Base-by-base conservation (phyloP, 2,329 filamentous ascomycete genomes). In the Mycogone perniciosa region DNA sequence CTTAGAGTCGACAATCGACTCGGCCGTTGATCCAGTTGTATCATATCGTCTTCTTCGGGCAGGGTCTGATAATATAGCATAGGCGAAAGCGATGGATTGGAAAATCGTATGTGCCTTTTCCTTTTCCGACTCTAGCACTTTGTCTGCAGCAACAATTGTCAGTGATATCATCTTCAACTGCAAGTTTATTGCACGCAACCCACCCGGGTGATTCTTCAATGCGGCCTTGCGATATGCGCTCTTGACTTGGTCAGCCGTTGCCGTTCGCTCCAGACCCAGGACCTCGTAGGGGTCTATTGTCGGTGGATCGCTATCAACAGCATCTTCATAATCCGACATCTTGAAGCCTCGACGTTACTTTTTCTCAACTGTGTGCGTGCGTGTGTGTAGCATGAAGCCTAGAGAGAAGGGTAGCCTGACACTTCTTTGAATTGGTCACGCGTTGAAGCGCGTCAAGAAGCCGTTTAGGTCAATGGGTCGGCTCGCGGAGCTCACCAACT, bases 41-140 rank as follows among this genome's bases (percentile, higher is more conserved):
- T 99, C 92, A 73, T 96, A 99, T 53, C 89, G 87, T 60, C 84
- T 83, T 59, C 93, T 87, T 48, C 93, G 83, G 20, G 77, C 76
- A 26, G 86, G 77, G 60, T 96, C 89, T 31, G 89, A 96, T 34
- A 99, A 86, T 45, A 99, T 81, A 33, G 90, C 92, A 64, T 97
- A 96, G 47, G 93, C 92, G 62, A 96, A 92, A 27, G 92, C 92
- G 59, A 99, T 84, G 59, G 86, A 77, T 69, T 99, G 93, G 67
- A 99, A 99, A 48, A 80, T 85, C 54, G 77, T 76, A 60, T 96
- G 85, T 2, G 93, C 92, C 39, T 78, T 72, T 29, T 84, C 77
- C 63, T 89, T 89, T 47, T 85, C 72, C 26, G 82, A 76, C 1
- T 80, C 75, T 11, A 81, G 59, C 4, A 84, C 88, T 73, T 96